Evolutionary conservation across 768 basidiomycete genomes (phyloP), one percentile per base, ranked within the genome.

Genomic region (Tulasnella sp.): DNA sequence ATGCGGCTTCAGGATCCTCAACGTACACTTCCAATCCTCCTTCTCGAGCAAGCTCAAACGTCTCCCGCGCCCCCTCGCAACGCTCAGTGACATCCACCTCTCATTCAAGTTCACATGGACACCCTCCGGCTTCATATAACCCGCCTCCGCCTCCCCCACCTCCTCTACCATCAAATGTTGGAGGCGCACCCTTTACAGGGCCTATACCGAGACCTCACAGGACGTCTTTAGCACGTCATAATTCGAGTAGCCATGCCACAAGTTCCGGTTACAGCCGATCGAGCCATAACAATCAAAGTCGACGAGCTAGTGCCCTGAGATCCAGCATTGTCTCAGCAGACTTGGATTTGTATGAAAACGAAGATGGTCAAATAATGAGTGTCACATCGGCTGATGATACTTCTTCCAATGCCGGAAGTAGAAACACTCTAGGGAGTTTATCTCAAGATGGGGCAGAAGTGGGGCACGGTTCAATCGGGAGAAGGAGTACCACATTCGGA

Each of bases 251-350:
- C 25, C 10, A 40, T 5, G 37, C 22, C n/a, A 50, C 37, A 3
- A 12, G 39, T 13, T 24, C 35, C 12, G 37, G 37, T 25, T 37
- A 40, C 5, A 40, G 37, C 37, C 28, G 35, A 8, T 33, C 48
- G 8, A 28, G 48, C 48, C 25, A 27, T 24, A 5, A 41, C 37
- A 9, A n/a, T n/a, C 16, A 37, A 40, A 50, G 37, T 29, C n/a
- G 48, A 10, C 24, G 48, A 28, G 37, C 39, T 13, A 50, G 48
- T 16, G 48, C 37, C 6, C 24, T 50, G 22, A 22, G 48, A 20
- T 50, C 48, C 6, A 51, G 48, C 19, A 51, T 51, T 41, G 48
- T 51, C 24, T 51, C 48, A 4, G 39, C n/a, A 10, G 48, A 51
- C 7, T 15, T 42, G 25, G 9, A 42, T 5, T 51, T 37, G 48